Base-by-base conservation (phyloP, 2,329 filamentous ascomycete genomes). In the Onygenales sp. region DNA sequence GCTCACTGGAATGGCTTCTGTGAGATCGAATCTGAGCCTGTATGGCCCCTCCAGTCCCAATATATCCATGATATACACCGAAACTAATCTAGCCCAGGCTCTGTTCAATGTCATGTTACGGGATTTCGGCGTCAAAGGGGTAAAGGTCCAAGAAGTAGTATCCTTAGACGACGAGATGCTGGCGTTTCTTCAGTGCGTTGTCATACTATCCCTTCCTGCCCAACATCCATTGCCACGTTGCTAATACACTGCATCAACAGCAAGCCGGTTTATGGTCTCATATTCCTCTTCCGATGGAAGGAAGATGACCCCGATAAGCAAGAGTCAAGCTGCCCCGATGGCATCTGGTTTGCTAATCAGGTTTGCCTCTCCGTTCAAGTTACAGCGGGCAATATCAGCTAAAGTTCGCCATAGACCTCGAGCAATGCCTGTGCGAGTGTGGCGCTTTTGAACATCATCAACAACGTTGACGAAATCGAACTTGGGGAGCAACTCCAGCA, bases 261-360 rank as follows among this genome's bases (percentile, higher is more conserved):
- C 4, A 80, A 85, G 61, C 87, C 87, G 1, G 78, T 93, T 2
- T 83, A 88, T 61, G 92, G 92, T 2, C 73, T 97, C n/a, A 86
- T 98, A 49, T 93, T 97, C 58, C 79, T 95, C 1, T 95, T 89
- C 62, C 81, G 85, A 54, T 95, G 82, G 60, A 77, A 80, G 33
- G 79, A 80, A 34, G 75, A 78, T n/a, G 77, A 82, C 52, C 66
- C 70, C 4, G 66, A 67, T 59, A 80, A 72, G 62, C 71, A 76
- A 53, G 74, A 79, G 56, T 74, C 72, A 44, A 76, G 67, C 56
- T 84, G 80, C 57, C 83, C 84, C 0, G 73, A 81, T 2, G 73
- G 82, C 33, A 75, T 97, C 14, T 98, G 93, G 92, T 97, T 96
- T 67, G 90, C 91, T 32, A 96, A 96, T 63, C 92, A 95, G 73